Base-by-base conservation (phyloP, 768 basidiomycete genomes). In the Stropharia rugosoannulata region DNA sequence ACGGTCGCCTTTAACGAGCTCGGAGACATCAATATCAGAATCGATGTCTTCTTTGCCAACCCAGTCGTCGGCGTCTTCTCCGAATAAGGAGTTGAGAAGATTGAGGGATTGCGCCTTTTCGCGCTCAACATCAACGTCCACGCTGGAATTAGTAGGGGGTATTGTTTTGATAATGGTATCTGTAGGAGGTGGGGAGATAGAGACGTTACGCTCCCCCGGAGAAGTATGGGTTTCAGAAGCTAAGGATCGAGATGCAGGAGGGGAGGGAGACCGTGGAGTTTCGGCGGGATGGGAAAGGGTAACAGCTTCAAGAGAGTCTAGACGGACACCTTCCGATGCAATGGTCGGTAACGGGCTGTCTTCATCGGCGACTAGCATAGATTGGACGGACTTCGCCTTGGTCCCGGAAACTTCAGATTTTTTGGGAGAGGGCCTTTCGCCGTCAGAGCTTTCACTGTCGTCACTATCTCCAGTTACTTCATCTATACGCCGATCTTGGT, bases 71-170 rank as follows among this genome's bases (percentile, higher is more conserved):
- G 74, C 73, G 5, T 73, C 72, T 1, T 72, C 70, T 1, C 75
- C 83, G 46, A 89, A 88, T 36, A 90, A 68, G 0, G 79, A 75
- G 5, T 73, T 65, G 0, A 88, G 69, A 15, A 89, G 70, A 45
- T 68, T 68, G 15, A 87, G 76, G 0, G 80, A 65, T 25, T 73
- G 66, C 7, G 64, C 64, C 60, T 78, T 84, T 69, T 86, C 83
- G 27, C 65, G 53, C 0, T 59, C 64, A 6, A 85, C 64, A 47
- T 82, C 70, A 12, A 51, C 38, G 32, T 60, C 54, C n/a, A 59
- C 39, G 16, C 64, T 64, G 1, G 58, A 50, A 18, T 57, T 25
- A 8, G 15, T 19, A 16, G 45, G 22, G 4, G 16, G 42, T 13
- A 11, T 16, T 10, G 22, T 2, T 16, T 42, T 54, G 22, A 47